These are phyloP conservation scores for Colletotrichum sp. DNA, from an alignment of 2,329 filamentous ascomycete species.

Conservation along the genomic window DNA sequence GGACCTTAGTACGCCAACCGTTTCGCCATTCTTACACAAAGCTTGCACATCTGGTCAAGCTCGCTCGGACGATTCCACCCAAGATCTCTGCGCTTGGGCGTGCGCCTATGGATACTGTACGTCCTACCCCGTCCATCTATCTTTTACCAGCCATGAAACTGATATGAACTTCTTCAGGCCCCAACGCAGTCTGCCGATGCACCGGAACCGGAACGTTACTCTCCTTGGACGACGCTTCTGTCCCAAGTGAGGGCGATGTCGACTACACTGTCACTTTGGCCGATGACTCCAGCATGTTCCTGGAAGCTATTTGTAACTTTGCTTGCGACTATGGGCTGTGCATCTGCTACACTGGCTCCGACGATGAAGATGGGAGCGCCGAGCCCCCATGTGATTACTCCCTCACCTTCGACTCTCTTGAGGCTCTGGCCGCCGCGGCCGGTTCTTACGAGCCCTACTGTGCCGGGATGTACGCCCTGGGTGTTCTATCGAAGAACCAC, in stretches of 20 bases:
- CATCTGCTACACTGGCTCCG: background rate
- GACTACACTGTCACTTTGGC: background rate
- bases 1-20: background rate
- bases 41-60: background rate
- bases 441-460: background rate
- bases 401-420: background rate
- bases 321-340: background rate
- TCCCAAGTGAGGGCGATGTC: background rate
- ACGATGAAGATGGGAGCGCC: background rate
- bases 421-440: background rate
- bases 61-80: background rate
- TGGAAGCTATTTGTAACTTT: background rate
- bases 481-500: background rate
- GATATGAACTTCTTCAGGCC: background rate
- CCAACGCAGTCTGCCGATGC: background rate
- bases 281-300: background rate
- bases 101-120: background rate
- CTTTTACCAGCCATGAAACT: background rate
- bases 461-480: background rate
- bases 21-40: background rate
- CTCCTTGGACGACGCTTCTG: background rate
- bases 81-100: background rate
- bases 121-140: background rate
- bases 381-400: background rate
- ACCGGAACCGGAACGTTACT: background rate